These are phyloP conservation scores for Citrus reticulata DNA, from an alignment of 345 rosid genomes.

Conservation along the genomic window DNA sequence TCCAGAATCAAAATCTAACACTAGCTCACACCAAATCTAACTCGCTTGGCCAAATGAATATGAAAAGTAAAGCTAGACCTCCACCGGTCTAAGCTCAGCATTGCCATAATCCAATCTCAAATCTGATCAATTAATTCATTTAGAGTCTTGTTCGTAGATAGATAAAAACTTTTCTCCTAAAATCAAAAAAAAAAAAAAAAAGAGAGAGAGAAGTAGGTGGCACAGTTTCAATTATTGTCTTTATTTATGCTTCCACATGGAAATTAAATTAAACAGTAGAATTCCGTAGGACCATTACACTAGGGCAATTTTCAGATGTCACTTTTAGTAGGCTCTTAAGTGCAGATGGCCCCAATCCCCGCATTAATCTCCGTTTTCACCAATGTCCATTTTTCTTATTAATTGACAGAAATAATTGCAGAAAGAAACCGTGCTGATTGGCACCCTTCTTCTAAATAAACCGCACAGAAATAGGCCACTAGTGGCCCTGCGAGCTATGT, in stretches of 20 bases:
- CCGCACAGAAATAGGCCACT: not conserved
- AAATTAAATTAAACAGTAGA: not conserved
- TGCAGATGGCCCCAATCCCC: not conserved
- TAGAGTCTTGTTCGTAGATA: too few species aligned
- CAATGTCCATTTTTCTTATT: not conserved
- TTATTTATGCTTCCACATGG: not conserved
- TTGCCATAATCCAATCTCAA: too few species aligned
- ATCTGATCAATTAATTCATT: too few species aligned
- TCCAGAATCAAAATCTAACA: not conserved
- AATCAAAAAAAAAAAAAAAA: not conserved
- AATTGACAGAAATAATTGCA: slow-evolving; percentile 1
- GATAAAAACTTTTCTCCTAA: not conserved
- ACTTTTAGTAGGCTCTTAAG: not conserved
- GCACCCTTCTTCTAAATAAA: not conserved
- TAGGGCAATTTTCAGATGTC: not conserved
- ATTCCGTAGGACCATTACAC: not conserved
- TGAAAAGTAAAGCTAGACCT: too few species aligned
- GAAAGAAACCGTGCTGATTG: not conserved
- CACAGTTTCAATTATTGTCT: not conserved
- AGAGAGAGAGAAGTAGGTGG: not conserved
- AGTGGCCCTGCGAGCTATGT: not conserved
- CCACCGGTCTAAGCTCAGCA: too few species aligned
- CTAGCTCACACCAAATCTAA: not conserved
- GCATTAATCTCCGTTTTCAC: not conserved
- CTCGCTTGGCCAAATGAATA: too few species aligned